phyloP scores from a whole-genome alignment of 179 eudicot species.

The Drosera spatulata region DNA sequence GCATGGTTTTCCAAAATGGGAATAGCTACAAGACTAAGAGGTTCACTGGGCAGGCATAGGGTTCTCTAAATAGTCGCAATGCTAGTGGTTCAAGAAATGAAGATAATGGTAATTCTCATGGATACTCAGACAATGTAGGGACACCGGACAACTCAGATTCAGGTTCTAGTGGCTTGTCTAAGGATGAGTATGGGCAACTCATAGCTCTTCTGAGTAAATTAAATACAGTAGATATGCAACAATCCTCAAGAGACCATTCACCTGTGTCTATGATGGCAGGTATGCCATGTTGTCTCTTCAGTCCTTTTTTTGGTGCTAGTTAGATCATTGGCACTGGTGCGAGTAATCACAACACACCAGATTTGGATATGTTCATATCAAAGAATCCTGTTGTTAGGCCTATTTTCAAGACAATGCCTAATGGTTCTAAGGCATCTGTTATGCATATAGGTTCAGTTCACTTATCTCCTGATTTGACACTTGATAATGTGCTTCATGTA shows the following conservation, averaged over 20 bases:
- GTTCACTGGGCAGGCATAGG: not conserved
- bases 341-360: not conserved
- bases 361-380: not conserved
- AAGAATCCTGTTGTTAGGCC: not conserved
- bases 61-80: no score
- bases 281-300: no score
- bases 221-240: no score
- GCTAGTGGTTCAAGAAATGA: not conserved
- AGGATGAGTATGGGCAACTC: no score
- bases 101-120: no score
- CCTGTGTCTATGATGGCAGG: not conserved
- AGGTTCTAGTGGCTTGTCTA: not conserved
- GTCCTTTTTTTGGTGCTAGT: not conserved
- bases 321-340: conserved; percentile 3
- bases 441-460: not conserved
- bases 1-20: not conserved
- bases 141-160: no score
- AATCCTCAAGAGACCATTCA: no score
- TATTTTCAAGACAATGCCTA: not conserved
- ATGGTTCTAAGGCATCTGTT: not conserved
- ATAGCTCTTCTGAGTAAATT: no score
- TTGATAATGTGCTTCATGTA: not conserved
- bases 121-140: no score
- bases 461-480: not conserved
- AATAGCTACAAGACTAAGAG: not conserved